Base-by-base conservation (phyloP, 2,329 filamentous ascomycete species). In the Juglanconis sp. region DNA sequence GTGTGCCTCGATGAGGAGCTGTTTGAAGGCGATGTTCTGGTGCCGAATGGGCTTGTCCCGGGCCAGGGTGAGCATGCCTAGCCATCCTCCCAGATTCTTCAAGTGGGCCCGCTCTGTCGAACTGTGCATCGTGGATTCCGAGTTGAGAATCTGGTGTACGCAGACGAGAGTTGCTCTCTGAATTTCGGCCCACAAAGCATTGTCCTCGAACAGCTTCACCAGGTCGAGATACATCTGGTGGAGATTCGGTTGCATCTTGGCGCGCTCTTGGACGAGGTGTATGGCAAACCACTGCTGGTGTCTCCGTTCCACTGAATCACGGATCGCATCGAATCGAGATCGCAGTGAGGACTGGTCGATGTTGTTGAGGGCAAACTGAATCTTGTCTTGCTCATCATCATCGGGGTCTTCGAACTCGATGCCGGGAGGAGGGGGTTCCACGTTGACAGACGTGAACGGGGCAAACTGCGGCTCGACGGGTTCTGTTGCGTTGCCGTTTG, bases 251-350 rank as follows among this genome's bases (percentile, higher is more conserved):
- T 99, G 94, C 80, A 96, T 88, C 75, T 97, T 98, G 36, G 94
- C 96, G 50, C 96, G 91, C 72, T 97, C 91, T 70, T 97, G 94
- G 3, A 99, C 95, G 9, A 99, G 81, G 70, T 98, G 96, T 52
- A 87, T 88, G 6, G 96, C 95, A 70, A 99, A 99, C 95, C 95
- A 99, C 70, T 96, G 92, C 69, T 96, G 90, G 72, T 97, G 89
- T 66, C 88, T 87, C 56, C 89, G 85, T 54, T 92, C 87, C 52
- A 99, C 77, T 49, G 90, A 86, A 44, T 91, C 87, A 53, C 86
- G 87, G 42, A 99, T 83, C 66, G 97, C 92, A 56, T 83, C 82
- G 68, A 94, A 88, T 75, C 97, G 97, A 46, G 88, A 83, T 56
- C 91, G 87, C 17, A 99, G 80, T 49, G 96, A 98, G 47, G 89